phyloP scores from a whole-genome alignment of 345 rosid species.

The Punica granatum region DNA sequence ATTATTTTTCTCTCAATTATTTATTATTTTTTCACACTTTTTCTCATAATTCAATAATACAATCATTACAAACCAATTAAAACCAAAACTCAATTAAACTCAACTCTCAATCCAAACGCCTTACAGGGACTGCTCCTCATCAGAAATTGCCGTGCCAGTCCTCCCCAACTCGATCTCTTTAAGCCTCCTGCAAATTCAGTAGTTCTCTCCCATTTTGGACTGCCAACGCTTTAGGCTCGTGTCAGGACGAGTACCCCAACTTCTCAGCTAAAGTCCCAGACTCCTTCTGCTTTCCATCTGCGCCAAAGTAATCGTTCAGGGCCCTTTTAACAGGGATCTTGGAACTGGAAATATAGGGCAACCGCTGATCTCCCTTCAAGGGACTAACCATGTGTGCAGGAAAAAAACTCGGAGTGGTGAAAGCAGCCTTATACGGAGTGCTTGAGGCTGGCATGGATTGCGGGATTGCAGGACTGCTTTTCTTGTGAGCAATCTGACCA shows the following conservation, averaged over 20 bases:
- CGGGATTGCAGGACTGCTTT: conserved; percentile 32
- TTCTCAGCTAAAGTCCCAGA: conserved; percentile 5
- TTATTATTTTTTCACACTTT: too few relatives aligned
- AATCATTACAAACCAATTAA: too few relatives aligned
- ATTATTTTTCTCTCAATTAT: too few relatives aligned
- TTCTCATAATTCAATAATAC: too few relatives aligned
- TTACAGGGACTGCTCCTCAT: too few relatives aligned
- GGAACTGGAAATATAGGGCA: conserved; percentile 33
- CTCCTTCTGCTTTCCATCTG: conserved; percentile 43
- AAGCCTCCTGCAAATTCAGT: background rate
- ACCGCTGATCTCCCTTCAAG: conserved; percentile 35
- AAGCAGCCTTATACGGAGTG: conserved; percentile 57
- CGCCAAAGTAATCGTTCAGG: conserved; percentile 57
- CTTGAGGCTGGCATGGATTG: conserved; percentile 27
- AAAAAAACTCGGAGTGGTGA: conserved; percentile 65
- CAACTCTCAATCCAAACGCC: too few relatives aligned
- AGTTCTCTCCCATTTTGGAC: background rate
- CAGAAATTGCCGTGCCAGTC: background rate
- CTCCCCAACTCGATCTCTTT: background rate
- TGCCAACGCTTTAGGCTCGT: background rate
- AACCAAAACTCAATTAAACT: too few relatives aligned
- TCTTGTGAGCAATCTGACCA: conserved; percentile 32
- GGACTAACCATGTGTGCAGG: conserved; percentile 40
- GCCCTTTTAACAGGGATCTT: conserved; percentile 55
- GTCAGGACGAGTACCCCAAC: conserved; percentile 3